phyloP scores from a whole-genome alignment of 345 rosid species.

The Populus euphratica region DNA sequence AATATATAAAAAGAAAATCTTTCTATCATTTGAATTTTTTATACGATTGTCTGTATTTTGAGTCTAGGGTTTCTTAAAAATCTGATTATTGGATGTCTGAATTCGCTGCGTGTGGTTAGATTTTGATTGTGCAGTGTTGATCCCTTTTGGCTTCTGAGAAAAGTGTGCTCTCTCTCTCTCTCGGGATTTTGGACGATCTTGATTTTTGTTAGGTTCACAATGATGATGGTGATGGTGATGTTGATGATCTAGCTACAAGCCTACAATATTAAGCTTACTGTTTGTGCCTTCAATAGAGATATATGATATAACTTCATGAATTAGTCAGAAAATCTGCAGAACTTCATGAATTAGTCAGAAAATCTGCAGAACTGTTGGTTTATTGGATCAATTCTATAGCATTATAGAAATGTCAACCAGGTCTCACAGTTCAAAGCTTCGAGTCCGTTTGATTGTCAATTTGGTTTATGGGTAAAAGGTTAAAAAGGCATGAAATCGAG shows the following conservation, averaged over 20 bases:
- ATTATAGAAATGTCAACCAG: too few species aligned
- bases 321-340: not conserved
- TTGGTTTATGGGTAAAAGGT: not conserved
- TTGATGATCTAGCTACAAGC: too few species aligned
- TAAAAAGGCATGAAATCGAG: not conserved
- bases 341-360: not conserved
- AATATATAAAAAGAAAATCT: not conserved
- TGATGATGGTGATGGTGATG: not conserved
- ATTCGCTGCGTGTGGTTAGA: not conserved
- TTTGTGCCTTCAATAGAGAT: not conserved
- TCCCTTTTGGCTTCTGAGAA: not conserved
- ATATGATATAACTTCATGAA: not conserved
- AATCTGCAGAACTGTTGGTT: not conserved
- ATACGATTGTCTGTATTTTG: not conserved
- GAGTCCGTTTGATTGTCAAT: not conserved
- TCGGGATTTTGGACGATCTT: not conserved
- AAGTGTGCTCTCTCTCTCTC: not conserved
- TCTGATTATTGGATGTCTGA: not conserved
- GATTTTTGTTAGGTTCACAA: not conserved
- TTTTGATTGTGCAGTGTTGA: conserved; percentile 1
- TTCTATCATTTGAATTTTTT: not conserved
- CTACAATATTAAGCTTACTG: too few species aligned
- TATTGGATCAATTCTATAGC: not conserved
- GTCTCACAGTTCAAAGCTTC: not conserved
- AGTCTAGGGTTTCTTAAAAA: not conserved